Percentiles rank a stretch among this genome's conserved stretches.
Evolutionary conservation across 495 filamentous ascomycete genomes (phyloP).

Genomic region (Podospora australis): DNA sequence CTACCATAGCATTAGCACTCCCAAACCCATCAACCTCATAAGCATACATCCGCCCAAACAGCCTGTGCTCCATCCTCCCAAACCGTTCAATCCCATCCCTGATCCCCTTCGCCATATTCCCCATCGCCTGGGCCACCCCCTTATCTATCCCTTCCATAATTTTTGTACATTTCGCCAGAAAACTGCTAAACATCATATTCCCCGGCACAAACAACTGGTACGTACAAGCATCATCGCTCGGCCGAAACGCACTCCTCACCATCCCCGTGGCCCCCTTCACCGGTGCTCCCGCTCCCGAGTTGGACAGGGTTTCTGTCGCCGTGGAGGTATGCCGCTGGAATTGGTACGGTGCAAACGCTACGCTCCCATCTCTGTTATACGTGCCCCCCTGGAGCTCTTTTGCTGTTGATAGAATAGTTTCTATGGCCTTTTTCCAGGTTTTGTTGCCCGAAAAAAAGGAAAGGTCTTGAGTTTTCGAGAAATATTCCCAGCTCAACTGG

Average conservation of each 20-base stretch:
- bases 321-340: slow-evolving; percentile 48
- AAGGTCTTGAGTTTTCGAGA: slow-evolving; percentile 47
- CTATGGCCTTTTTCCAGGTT: too few species aligned
- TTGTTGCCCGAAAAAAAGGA: slow-evolving; percentile 51
- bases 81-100: slow-evolving; percentile 42
- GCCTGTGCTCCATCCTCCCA: slow-evolving; percentile 22
- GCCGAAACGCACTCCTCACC: slow-evolving; percentile 58
- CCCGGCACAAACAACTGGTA: slow-evolving; percentile 56
- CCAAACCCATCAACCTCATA: slow-evolving; percentile 59
- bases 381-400: slow-evolving; percentile 34
- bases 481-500: slow-evolving; percentile 52
- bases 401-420: slow-evolving; percentile 43
- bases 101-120: slow-evolving; percentile 38
- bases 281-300: slow-evolving; percentile 53
- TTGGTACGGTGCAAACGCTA: slow-evolving; percentile 48
- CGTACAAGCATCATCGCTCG: slow-evolving; percentile 54
- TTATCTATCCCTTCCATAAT: slow-evolving; percentile 42
- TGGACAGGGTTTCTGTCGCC: slow-evolving; percentile 55
- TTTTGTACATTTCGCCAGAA: slow-evolving; percentile 37
- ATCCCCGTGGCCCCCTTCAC: slow-evolving; percentile 52
- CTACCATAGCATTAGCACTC: slow-evolving; percentile 41
- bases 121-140: slow-evolving; percentile 44
- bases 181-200: slow-evolving; percentile 74
- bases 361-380: slow-evolving; percentile 9
- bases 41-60: slow-evolving; percentile 38